Evolutionary conservation across 805 yeast genomes (phyloP).

Genomic region (Zygosaccharomyces lentus): DNA sequence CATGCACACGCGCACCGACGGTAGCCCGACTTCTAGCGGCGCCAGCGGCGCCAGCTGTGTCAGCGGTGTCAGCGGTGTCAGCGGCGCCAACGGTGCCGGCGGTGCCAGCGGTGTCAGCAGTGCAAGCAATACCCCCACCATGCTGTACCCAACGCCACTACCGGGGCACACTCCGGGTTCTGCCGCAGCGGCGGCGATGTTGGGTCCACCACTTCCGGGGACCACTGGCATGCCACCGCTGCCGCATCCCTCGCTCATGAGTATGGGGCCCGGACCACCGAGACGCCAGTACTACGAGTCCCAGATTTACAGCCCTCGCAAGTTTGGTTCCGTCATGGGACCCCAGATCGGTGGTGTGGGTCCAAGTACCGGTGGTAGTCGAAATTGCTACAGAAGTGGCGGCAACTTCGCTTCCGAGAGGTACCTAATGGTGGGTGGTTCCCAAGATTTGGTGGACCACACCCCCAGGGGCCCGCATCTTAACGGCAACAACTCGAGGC

Average conservation of each 20-base stretch:
- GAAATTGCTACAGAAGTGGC: background rate
- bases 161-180: background rate
- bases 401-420: background rate
- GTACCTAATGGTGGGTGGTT: background rate
- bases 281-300: constrained; percentile 13
- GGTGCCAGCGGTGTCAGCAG: background rate
- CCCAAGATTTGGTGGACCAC: background rate
- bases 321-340: background rate
- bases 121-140: constrained; percentile 2
- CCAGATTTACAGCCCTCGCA: background rate
- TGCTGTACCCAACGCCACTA: constrained; percentile 4
- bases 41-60: too few relatives aligned
- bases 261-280: constrained; percentile 11
- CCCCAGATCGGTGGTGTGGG: background rate
- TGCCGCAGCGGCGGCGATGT: background rate
- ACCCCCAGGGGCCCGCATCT: constrained; percentile 3
- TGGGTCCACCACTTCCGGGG: background rate
- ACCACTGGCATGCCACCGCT: constrained; percentile 6
- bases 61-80: too few relatives aligned
- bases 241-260: constrained; percentile 1
- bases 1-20: too few relatives aligned
- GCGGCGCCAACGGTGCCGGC: too few relatives aligned
- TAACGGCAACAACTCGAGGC: constrained; percentile 18
- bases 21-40: too few relatives aligned
- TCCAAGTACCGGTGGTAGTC: background rate